Evolutionary conservation across 202 grass and related monocot species (phyloP), one percentile per base, ranked within the genome.

Genomic region (Zoysia matrella): DNA sequence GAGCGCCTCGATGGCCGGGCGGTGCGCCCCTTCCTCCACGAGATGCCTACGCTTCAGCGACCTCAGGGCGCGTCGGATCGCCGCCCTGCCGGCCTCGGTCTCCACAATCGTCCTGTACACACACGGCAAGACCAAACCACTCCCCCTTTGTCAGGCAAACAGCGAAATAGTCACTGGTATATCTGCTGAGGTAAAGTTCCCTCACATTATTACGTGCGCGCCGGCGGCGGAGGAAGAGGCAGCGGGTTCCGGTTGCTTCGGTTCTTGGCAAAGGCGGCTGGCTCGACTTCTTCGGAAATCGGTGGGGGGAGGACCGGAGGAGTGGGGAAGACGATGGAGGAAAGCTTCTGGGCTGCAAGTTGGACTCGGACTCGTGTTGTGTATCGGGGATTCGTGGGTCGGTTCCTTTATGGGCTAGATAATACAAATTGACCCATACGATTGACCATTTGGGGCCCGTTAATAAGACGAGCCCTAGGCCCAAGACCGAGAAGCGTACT

Each of bases 1-100:
- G 74, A 99, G 56, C 85, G 22, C 22, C 22, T 22, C 22, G 22
- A 22, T 22, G 22, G 22, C 22, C 22, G 22, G 22, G 22, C 22
- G 75, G 73, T 99, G 96, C 55, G 93, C 93, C 10, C 87, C 91
- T 74, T 94, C 96, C 73, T 99, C 96, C 14, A 86, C 55, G 71
- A 86, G 85, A 69, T 99, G 87, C 80, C 96, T 75, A 57, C 60
- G 78, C 76, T 88, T 84, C 73, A 99, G 87, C 22, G 78, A 75
- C 56, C 75, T 40, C 72, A 90, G 60, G 15, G 85, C 89, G 2
- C 83, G 77, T 75, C 57, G 80, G 72, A 94, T 94, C 14, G 96
- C 89, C 44, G 85, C 84, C 72, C 47, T 94, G 48, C 89, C 89
- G 45, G 71, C 86, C 72, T 96, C 85, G 11, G 83, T 73, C 64